Evolutionary conservation across 2,329 filamentous ascomycete species (phyloP).

Genomic region (Pezizomycotina sp.): DNA sequence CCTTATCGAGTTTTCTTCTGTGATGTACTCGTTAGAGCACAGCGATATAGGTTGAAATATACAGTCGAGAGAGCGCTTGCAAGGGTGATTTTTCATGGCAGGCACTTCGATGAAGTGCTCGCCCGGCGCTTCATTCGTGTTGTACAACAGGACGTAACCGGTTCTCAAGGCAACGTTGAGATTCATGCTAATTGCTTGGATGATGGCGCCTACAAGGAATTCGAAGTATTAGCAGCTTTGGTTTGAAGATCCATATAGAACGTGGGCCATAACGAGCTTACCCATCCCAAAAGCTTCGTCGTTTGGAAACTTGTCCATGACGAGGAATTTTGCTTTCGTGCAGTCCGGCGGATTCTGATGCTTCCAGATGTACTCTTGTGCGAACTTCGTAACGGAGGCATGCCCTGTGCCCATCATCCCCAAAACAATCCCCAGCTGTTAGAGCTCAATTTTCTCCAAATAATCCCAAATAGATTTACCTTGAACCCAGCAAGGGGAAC

Average conservation of each 20-base stretch:
- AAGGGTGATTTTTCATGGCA: slow-evolving; percentile 3
- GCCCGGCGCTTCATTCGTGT: slow-evolving; percentile 17
- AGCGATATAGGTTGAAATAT: slow-evolving; percentile 22
- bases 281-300: slow-evolving; percentile 22
- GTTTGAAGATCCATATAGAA: too few species aligned
- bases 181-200: slow-evolving; percentile 18
- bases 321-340: slow-evolving; percentile 17
- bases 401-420: slow-evolving; percentile 7
- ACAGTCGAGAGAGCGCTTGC: slow-evolving; percentile 21
- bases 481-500: too few species aligned
- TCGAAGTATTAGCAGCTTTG: too few species aligned
- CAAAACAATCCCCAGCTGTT: not conserved
- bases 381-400: slow-evolving; percentile 22
- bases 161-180: slow-evolving; percentile 21
- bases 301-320: slow-evolving; percentile 21
- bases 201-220: slow-evolving; percentile 9
- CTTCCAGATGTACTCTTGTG: slow-evolving; percentile 18
- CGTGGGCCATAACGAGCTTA: not conserved
- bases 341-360: slow-evolving; percentile 19
- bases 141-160: slow-evolving; percentile 20
- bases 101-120: slow-evolving; percentile 17
- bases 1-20: slow-evolving; percentile 6
- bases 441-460: not conserved
- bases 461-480: not conserved
- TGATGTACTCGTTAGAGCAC: slow-evolving; percentile 19